phyloP scores from a whole-genome alignment of 73 alveolate genomes.

The Blepharisma japonicum region DNA sequence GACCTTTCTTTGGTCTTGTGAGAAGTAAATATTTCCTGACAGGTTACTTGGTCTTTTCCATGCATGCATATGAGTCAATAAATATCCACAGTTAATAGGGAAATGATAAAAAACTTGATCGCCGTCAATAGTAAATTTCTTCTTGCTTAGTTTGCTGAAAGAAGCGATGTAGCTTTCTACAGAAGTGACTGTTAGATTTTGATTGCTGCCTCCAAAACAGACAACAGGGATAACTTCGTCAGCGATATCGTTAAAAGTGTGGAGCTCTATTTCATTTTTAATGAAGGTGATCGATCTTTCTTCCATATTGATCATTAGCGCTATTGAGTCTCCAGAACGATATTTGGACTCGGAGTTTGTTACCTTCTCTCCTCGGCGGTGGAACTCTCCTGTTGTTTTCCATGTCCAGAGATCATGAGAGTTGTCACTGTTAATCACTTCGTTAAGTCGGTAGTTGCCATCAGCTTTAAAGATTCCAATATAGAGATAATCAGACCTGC shows the following conservation, averaged over 20 bases:
- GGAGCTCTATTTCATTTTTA: conserved; percentile 6
- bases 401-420: conserved; percentile 27
- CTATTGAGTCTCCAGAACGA: conserved; percentile 8
- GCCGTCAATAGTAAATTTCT: conserved; percentile 17
- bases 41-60: conserved; percentile 1
- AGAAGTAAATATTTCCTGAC: not conserved
- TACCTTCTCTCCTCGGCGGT: conserved; percentile 2
- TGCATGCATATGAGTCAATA: conserved; percentile 22
- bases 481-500: conserved; percentile 23
- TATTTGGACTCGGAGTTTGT: not conserved
- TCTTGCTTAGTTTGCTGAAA: conserved; percentile 1
- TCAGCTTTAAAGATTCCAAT: conserved; percentile 27
- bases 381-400: conserved; percentile 30
- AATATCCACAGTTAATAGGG: conserved; percentile 30
- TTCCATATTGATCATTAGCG: conserved; percentile 24
- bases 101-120: conserved; percentile 19
- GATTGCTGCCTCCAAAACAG: conserved; percentile 14
- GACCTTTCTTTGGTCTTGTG: conserved; percentile 28
- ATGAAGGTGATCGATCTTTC: not conserved
- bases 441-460: conserved; percentile 18
- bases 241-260: conserved; percentile 26
- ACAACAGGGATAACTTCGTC: conserved; percentile 21
- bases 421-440: conserved; percentile 20
- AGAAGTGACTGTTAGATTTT: conserved; percentile 27
- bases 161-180: conserved; percentile 9